phyloP scores from a whole-genome alignment of 2,329 filamentous ascomycete genomes.

The Teratosphaeria epicoccoides region DNA sequence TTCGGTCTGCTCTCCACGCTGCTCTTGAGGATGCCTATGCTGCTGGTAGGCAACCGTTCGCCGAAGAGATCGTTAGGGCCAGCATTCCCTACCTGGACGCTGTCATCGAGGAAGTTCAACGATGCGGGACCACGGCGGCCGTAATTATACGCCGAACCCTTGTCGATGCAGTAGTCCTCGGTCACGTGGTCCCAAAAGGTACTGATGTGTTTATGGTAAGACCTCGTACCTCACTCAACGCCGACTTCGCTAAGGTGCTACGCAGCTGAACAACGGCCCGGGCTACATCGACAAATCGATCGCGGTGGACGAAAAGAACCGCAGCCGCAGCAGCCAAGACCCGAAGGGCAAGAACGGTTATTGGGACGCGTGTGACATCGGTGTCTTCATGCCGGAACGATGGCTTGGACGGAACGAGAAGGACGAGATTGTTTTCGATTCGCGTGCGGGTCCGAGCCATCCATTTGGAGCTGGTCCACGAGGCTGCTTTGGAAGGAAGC shows the following conservation, averaged over 20 bases:
- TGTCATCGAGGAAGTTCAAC: neutral
- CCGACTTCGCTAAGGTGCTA: too few relatives aligned
- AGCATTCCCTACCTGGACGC: neutral
- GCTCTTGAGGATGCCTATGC: too few relatives aligned
- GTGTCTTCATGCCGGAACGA: neutral
- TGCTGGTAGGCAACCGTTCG: neutral
- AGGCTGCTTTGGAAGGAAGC: neutral
- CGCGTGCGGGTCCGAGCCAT: neutral
- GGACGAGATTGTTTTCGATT: too few relatives aligned
- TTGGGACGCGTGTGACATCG: neutral
- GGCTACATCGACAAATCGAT: neutral
- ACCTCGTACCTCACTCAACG: too few relatives aligned
- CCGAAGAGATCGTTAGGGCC: neutral
- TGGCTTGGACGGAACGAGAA: neutral
- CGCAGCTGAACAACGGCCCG: neutral
- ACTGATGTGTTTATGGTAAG: too few relatives aligned
- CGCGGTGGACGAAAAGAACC: neutral
- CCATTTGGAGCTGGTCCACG: neutral
- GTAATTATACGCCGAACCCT: neutral
- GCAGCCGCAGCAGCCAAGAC: neutral
- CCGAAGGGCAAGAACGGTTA: too few relatives aligned
- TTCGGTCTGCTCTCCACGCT: neutral
- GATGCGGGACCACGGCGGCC: neutral
- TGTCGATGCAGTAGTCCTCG: neutral
- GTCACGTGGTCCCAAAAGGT: neutral